A percentile compares a stretch with the other conserved stretches of the same genome.
Conservation (phyloP, 306 rosid species). For the Dicorynia guianensis region DNA sequence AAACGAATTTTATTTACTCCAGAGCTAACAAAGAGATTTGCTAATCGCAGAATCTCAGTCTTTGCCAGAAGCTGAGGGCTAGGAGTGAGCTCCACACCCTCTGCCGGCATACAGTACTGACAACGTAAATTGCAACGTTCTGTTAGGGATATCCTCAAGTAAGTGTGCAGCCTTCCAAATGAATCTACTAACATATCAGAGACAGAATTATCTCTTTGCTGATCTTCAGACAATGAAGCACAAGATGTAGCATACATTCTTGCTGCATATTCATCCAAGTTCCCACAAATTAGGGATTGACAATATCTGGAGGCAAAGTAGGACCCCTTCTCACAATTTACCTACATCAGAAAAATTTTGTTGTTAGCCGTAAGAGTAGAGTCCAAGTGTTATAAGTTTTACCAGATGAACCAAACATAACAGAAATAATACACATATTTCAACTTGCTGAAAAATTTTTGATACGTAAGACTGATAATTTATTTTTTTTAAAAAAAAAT, state of each 20-base stretch:
- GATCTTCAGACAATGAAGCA: constrained; percentile 57
- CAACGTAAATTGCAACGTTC: constrained; percentile 96
- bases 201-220: constrained; percentile 38
- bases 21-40: constrained; percentile 74
- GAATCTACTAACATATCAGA: constrained; percentile 94
- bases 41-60: constrained; percentile 70
- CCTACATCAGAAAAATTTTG: constrained; percentile 47
- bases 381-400: neutral
- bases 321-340: constrained; percentile 47
- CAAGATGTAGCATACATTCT: constrained; percentile 57
- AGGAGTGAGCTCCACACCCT: constrained; percentile 89
- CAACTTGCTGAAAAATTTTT: neutral
- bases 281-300: constrained; percentile 39
- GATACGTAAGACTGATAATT: no score
- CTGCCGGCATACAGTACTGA: constrained; percentile 92
- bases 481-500: neutral
- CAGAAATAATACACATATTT: neutral
- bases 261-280: constrained; percentile 40
- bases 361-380: neutral
- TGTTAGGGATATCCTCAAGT: constrained; percentile 91
- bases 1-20: constrained; percentile 87
- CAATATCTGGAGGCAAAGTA: constrained; percentile 35
- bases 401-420: neutral
- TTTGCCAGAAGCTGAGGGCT: constrained; percentile 62
- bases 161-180: constrained; percentile 90